Evolutionary conservation across 805 yeast genomes (phyloP), one percentile per base, ranked within the genome.

Genomic region (Kazachstania bromeliacearum): DNA sequence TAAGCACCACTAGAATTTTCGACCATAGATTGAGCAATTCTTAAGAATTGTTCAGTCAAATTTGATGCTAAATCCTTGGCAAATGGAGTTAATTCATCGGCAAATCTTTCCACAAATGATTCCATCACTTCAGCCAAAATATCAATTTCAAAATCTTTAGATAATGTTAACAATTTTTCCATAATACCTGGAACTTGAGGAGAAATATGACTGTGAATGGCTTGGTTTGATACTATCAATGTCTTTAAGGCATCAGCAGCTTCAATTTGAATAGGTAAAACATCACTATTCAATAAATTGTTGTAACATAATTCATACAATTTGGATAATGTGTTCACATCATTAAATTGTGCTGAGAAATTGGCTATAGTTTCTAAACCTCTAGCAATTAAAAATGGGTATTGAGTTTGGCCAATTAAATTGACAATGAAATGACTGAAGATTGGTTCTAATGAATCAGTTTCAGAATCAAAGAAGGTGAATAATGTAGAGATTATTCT

Each of bases 101-200:
- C 72, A 59, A 84, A 94, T 41, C 74, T 71, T 51, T 87, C 95
- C 23, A 92, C 96, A 55, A 92, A 85, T 38, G 85, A 87, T 62
- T 92, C 97, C 79, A 92, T 85, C n/a, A 89, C 95, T 33, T 77
- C 81, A 6, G 94, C 74, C 16, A 92, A 67, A 25, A 85, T 72
- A 51, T 94, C 98, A 43, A 80, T 73, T 51, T 92, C 98, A 47
- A 85, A 78, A 37, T 76, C 74, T 53, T 82, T 79, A 5, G 94
- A 79, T 28, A 92, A 60, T 26, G 73, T 75, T 47, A 92, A 65
- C 38, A 92, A 63, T 46, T 74, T 79, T 43, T 85, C 83, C 81
- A 92, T 82, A 3, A 89, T 77, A 8, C 78, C 79, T 26, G 92
- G 78, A 40, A 92, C 83, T 39, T 82, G 78, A 2, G 70, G 56